These are phyloP conservation scores for Curvularia hawaiiensis DNA, from an alignment of 2,329 filamentous ascomycete species.

Conservation along the genomic window DNA sequence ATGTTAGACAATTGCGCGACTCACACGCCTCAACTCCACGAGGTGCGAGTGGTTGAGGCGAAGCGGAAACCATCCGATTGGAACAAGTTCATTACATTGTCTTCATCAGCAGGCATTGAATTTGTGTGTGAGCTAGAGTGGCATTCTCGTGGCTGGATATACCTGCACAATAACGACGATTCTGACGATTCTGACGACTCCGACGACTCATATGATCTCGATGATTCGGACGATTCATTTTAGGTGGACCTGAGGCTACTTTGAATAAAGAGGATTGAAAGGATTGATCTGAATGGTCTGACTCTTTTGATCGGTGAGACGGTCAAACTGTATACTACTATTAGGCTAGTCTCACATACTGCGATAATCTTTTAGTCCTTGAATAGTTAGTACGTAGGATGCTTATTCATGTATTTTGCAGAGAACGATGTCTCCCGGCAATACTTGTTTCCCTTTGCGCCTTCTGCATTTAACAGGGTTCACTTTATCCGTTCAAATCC, in stretches of 20 bases:
- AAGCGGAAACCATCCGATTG: conserved; percentile 14
- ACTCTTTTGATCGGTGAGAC: no score
- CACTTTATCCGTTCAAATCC: neutral
- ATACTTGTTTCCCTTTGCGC: neutral
- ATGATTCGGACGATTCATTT: conserved; percentile 14
- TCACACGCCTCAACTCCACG: conserved; percentile 13
- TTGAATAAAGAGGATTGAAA: neutral
- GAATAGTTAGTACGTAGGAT: no score
- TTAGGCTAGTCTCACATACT: no score
- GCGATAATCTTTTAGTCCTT: no score
- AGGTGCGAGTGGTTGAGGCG: conserved; percentile 14
- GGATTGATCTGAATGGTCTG: no score
- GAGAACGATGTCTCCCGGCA: neutral
- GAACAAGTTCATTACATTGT: conserved; percentile 13
- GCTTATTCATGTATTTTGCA: conserved; percentile 16
- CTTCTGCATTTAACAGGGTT: neutral
- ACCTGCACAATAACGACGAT: no score
- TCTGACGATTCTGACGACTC: no score
- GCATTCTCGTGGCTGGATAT: no score
- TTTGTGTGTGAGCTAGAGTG: conserved; percentile 10
- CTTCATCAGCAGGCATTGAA: conserved; percentile 11
- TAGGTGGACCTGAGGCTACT: no score
- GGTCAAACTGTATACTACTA: no score
- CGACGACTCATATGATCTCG: no score
- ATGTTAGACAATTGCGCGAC: conserved; percentile 14